These are phyloP conservation scores for Immersiella caudata DNA, from an alignment of 495 filamentous ascomycete species.

Conservation along the genomic window DNA sequence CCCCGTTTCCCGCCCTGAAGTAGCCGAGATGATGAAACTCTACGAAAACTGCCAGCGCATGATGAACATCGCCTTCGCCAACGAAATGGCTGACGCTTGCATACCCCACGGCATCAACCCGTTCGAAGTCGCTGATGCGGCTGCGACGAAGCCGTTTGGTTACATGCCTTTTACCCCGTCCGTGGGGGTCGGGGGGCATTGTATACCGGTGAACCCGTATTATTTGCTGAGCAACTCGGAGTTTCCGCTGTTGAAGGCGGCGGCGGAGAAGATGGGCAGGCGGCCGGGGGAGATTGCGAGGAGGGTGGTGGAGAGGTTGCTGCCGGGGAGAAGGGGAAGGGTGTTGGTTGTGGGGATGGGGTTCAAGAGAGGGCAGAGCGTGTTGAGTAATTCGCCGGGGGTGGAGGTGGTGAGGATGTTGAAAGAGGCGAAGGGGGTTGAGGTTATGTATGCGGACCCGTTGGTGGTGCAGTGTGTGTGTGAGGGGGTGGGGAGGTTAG, in stretches of 20 bases:
- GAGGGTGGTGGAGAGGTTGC: conserved; percentile 22
- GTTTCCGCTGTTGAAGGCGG: conserved; percentile 39
- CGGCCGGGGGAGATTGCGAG: conserved; percentile 37
- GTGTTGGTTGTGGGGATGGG: conserved; percentile 42
- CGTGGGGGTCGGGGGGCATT: conserved; percentile 44
- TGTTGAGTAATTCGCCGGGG: conserved; percentile 37
- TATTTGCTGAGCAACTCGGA: conserved; percentile 40
- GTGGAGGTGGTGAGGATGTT: conserved; percentile 35
- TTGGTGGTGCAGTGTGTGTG: conserved; percentile 36
- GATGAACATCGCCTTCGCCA: conserved; percentile 44
- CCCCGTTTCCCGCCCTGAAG: conserved; percentile 41
- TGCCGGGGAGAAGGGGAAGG: conserved; percentile 20
- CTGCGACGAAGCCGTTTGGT: conserved; percentile 45
- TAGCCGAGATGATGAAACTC: conserved; percentile 48
- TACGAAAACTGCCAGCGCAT: conserved; percentile 50
- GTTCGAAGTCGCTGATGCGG: conserved; percentile 41
- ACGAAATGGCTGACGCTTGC: conserved; percentile 49
- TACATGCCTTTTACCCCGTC: conserved; percentile 40
- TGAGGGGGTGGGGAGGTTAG: conserved; percentile 27
- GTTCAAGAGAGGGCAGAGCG: conserved; percentile 40
- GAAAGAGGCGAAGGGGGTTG: conserved; percentile 25
- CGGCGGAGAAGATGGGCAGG: conserved; percentile 37
- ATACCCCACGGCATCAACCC: conserved; percentile 38
- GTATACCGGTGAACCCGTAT: conserved; percentile 46
- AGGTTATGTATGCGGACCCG: conserved; percentile 38